Evolutionary conservation across 805 yeast genomes (phyloP).

Genomic region (Saturnispora hagleri): DNA sequence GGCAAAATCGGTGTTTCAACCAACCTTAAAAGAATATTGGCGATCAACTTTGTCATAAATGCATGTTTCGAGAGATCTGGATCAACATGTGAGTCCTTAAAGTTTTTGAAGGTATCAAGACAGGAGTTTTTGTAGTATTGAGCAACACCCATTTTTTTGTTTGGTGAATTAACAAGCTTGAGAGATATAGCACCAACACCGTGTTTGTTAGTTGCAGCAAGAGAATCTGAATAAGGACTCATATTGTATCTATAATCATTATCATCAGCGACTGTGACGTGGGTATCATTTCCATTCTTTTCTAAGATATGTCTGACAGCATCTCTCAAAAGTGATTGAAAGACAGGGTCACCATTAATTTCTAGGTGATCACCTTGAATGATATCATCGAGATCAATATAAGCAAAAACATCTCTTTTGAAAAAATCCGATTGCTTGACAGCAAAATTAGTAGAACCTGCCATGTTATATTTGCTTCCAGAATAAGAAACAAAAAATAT

Average conservation of each 20-base stretch:
- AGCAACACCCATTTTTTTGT: slow-evolving; percentile 17
- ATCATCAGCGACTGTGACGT: slow-evolving; percentile 42
- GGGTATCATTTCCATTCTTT: slow-evolving; percentile 23
- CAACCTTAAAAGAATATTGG: slow-evolving; percentile 45
- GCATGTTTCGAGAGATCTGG: slow-evolving; percentile 46
- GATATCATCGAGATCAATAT: slow-evolving; percentile 65
- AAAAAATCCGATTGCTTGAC: slow-evolving; percentile 47
- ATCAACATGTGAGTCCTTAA: slow-evolving; percentile 41
- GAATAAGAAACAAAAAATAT: slow-evolving; percentile 80
- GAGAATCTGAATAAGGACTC: slow-evolving; percentile 3
- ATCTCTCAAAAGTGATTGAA: slow-evolving; percentile 39
- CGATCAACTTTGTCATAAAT: slow-evolving; percentile 46
- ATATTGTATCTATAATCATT: neutral
- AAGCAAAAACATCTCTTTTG: slow-evolving; percentile 52
- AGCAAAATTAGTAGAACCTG: slow-evolving; percentile 77
- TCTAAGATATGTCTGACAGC: slow-evolving; percentile 28
- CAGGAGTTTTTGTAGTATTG: slow-evolving; percentile 46
- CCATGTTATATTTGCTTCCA: slow-evolving; percentile 68
- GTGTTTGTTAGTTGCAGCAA: slow-evolving; percentile 52
- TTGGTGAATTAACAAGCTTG: slow-evolving; percentile 30
- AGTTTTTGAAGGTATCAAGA: slow-evolving; percentile 53
- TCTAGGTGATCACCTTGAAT: slow-evolving; percentile 44
- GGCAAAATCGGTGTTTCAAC: slow-evolving; percentile 75
- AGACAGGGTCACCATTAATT: slow-evolving; percentile 48
- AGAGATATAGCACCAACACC: slow-evolving; percentile 68